Base-by-base conservation (phyloP, 192 early-diverging fungal species). In the Linnemannia zychae region DNA sequence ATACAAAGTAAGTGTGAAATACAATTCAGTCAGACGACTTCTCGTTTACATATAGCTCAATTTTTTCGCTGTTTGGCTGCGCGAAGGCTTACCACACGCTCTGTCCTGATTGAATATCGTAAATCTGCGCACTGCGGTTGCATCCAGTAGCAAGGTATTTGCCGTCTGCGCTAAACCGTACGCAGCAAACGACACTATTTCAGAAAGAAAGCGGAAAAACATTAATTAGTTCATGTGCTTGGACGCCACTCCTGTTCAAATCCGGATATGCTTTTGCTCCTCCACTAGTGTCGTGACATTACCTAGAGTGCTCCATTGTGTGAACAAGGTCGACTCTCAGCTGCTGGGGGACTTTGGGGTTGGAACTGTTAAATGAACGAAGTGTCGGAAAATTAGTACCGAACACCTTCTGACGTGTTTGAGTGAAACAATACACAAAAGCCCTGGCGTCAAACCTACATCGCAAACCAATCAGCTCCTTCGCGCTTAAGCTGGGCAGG, bases 91-190 rank as follows among this genome's bases (percentile, higher is more conserved):
- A 95, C 94, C 87, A 89, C 38, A 97, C 91, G 74, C 91, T 95
- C 52, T 90, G 82, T 22, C 96, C 96, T 7, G 93, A 95, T 15
- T 82, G 77, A n/a, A 96, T 94, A 81, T 97, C 97, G 88, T 93
- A 98, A 71, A 99, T 94, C 81, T 95, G 94, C 16, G 98, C 95
- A 36, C 91, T 93, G 37, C 94, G 93, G 86, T 98, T 99, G 89
- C 96, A 98, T 17, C 98, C 98, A 13, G 98, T 97, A 37, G 97
- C 98, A 60, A 99, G 92, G 68, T 92, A 94, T 84, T 94, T 93
- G 60, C 98, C 98, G 84, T 99, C 97, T 22, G 93, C 91, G 72
- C 96, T 98, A 79, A 99, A 99, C 74, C 96, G 96, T 60, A 99
- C 97, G 84, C 97, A 99, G 89, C 98, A 99, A 11, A 99, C 98